These are phyloP conservation scores for Leishmania mexicana DNA, from an alignment of 208 protist species.

Conservation along the genomic window DNA sequence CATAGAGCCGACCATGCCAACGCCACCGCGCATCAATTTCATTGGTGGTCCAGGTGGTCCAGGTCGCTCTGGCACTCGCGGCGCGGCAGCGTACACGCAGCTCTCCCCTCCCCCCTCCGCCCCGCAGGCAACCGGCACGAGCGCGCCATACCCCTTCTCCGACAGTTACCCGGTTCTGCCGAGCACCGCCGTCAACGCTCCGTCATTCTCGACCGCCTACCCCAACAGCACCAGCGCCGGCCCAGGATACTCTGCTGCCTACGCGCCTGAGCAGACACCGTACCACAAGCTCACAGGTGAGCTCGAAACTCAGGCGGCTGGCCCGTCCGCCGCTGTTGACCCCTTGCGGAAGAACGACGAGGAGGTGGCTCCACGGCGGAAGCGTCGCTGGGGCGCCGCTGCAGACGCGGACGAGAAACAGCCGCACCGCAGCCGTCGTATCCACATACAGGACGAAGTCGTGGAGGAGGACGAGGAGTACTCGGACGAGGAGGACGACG, in stretches of 20 bases:
- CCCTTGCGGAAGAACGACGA: conserved; percentile 8
- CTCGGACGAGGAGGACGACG: conserved; percentile 4
- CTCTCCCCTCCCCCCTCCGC: conserved; percentile 27
- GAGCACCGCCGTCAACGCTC: conserved; percentile 19
- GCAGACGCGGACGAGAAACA: not conserved
- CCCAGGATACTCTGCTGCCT: not conserved
- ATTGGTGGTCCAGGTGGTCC: conserved; percentile 40
- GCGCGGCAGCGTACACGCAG: conserved; percentile 6
- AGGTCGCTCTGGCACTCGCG: conserved; percentile 10
- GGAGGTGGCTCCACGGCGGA: conserved; percentile 5
- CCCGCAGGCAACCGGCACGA: conserved; percentile 22
- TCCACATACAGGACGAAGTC: conserved; percentile 4
- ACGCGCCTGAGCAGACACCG: not conserved
- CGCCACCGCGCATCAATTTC: conserved; percentile 24
- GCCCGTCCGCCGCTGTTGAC: not conserved
- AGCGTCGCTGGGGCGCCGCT: conserved; percentile 9
- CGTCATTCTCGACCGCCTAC: conserved; percentile 24
- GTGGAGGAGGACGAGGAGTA: not conserved
- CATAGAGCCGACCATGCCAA: not conserved
- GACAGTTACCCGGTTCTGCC: conserved; percentile 28
- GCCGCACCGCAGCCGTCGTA: conserved; percentile 17
- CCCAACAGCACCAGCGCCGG: not conserved
- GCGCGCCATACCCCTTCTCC: conserved; percentile 24
- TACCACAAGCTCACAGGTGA: not conserved
- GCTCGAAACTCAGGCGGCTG: not conserved